Percentiles rank a stretch among this genome's conserved stretches.
These are phyloP conservation scores for Erigeron philadelphicus DNA, from an alignment of 140 eudicot genomes.

Conservation along the genomic window DNA sequence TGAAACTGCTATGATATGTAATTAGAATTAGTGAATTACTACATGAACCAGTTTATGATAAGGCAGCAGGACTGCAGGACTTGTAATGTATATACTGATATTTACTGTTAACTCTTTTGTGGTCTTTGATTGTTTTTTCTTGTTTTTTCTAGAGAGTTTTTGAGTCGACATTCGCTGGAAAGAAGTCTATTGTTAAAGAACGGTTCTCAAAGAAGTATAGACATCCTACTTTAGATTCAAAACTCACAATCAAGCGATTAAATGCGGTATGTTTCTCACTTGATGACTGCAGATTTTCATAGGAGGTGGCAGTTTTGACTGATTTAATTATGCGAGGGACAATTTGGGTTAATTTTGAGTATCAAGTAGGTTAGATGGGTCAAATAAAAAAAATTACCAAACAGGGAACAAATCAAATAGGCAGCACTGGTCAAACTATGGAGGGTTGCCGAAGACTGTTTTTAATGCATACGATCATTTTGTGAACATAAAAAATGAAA, in stretches of 20 bases:
- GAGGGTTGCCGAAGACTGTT: no score
- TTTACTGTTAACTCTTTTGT: neutral
- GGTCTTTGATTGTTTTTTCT: conserved; percentile 6
- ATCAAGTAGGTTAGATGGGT: no score
- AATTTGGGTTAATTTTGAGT: neutral
- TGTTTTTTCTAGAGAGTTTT: conserved; percentile 62
- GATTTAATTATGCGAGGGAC: neutral
- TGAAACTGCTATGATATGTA: neutral
- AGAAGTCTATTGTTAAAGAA: conserved; percentile 72
- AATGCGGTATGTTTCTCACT: conserved; percentile 63
- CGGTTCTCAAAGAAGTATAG: conserved; percentile 93
- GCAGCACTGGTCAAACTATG: neutral
- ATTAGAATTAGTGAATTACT: conserved; percentile 1
- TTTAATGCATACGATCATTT: no score
- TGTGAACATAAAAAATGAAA: no score
- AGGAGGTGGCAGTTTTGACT: neutral
- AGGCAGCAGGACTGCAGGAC: neutral
- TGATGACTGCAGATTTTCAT: neutral
- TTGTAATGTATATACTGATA: neutral
- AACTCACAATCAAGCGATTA: conserved; percentile 81
- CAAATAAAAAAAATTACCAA: no score
- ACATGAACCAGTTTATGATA: neutral
- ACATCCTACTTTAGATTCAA: conserved; percentile 75
- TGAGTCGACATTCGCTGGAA: conserved; percentile 76
- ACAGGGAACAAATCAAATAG: neutral